phyloP scores from a whole-genome alignment of 495 filamentous ascomycete genomes.

The Xylaria grammica region DNA sequence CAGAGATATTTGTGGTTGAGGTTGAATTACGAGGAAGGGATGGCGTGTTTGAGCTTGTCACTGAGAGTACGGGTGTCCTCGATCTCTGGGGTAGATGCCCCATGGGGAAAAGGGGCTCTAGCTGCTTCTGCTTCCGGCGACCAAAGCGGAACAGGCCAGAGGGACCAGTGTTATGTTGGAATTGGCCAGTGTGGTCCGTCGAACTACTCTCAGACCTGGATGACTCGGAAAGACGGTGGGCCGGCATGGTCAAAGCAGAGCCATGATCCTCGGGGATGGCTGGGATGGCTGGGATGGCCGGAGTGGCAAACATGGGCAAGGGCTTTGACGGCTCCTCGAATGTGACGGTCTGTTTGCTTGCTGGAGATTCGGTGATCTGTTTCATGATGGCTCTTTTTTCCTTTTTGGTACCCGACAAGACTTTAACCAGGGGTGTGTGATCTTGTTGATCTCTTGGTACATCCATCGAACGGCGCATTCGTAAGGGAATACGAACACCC shows the following conservation, averaged over 20 bases:
- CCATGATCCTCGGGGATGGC: slow-evolving; percentile 69
- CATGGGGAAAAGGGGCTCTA: slow-evolving; percentile 75
- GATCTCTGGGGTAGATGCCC: slow-evolving; percentile 74
- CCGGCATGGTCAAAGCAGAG: slow-evolving; percentile 68
- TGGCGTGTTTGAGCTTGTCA: slow-evolving; percentile 34
- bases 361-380: slow-evolving; percentile 48
- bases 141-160: slow-evolving; percentile 81
- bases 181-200: slow-evolving; percentile 72
- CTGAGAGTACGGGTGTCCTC: slow-evolving; percentile 34
- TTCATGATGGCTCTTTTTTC: slow-evolving; percentile 45
- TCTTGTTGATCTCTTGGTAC: slow-evolving; percentile 43
- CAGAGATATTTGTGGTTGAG: slow-evolving; percentile 39
- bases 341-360: slow-evolving; percentile 54
- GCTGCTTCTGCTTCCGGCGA: slow-evolving; percentile 76
- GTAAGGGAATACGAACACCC: slow-evolving; percentile 52
- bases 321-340: slow-evolving; percentile 73
- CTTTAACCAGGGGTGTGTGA: slow-evolving; percentile 28
- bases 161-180: slow-evolving; percentile 62
- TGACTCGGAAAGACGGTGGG: slow-evolving; percentile 83
- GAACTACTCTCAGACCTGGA: slow-evolving; percentile 88
- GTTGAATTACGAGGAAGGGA: slow-evolving; percentile 37
- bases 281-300: no score
- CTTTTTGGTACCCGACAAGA: slow-evolving; percentile 36
- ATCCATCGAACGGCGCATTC: slow-evolving; percentile 51
- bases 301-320: slow-evolving; percentile 57